Evolutionary conservation across 306 rosid genomes (phyloP).

Genomic region (Ormosia emarginata): DNA sequence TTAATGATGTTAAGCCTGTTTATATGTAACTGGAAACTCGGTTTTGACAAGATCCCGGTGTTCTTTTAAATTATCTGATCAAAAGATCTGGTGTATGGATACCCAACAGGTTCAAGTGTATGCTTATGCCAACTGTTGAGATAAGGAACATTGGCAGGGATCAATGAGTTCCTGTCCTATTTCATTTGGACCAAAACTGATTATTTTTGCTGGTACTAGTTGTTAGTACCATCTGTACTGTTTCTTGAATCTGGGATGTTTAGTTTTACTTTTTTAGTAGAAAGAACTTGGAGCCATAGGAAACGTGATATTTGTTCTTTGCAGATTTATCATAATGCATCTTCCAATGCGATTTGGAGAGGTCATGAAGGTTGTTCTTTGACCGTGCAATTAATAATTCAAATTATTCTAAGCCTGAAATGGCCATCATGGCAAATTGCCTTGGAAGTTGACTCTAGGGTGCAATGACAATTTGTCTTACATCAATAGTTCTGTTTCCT

Average conservation of each 20-base stretch:
- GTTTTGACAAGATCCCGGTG: slow-evolving; percentile 22
- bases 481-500: slow-evolving; percentile 18
- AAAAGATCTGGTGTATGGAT: slow-evolving; percentile 32
- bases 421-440: slow-evolving; percentile 16
- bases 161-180: slow-evolving; percentile 23
- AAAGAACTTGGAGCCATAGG: slow-evolving; percentile 30
- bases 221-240: slow-evolving; percentile 18
- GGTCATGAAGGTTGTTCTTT: slow-evolving; percentile 29
- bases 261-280: background rate
- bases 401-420: slow-evolving; percentile 15
- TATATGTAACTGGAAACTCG: slow-evolving; percentile 57
- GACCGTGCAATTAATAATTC: slow-evolving; percentile 28
- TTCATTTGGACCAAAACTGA: slow-evolving; percentile 33
- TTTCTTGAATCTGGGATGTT: slow-evolving; percentile 24
- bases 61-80: slow-evolving; percentile 27
- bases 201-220: slow-evolving; percentile 38
- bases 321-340: slow-evolving; percentile 42
- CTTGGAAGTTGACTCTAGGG: slow-evolving; percentile 28
- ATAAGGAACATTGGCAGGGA: slow-evolving; percentile 38
- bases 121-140: slow-evolving; percentile 38
- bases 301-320: slow-evolving; percentile 28
- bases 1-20: slow-evolving; percentile 90
- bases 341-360: slow-evolving; percentile 36
- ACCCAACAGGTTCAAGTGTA: slow-evolving; percentile 33
- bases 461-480: background rate